Evolutionary conservation across 2,329 filamentous ascomycete genomes (phyloP), one percentile per base, ranked within the genome.

Genomic region (Chaetomiaceae sp.): DNA sequence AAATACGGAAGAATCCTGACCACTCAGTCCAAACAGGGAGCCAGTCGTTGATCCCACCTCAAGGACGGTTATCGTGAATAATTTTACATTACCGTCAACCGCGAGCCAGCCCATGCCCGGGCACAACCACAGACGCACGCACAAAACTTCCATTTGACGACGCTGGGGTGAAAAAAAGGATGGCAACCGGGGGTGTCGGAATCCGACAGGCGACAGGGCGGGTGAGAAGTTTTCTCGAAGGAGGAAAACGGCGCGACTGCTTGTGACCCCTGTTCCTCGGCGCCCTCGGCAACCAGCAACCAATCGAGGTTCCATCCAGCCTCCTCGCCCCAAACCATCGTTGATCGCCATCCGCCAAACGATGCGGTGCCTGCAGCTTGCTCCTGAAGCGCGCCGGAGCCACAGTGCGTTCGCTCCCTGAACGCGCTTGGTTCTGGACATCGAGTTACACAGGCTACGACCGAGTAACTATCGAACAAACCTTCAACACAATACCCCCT

Each of bases 141-240:
- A 50, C 45, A 55, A 45, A 55, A 42, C 33, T 30, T 12, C 5
- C 5, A 27, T 46, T 49, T 48, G 45, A 46, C 40, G 25, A 45
- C 37, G 33, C n/a, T 41, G 21, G 38, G 14, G 27, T 37, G 37
- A 33, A 20, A 51, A 51, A 54, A 27, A 6, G 25, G n/a, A 27
- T 51, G 44, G 54, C 50, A 47, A 34, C 23, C 31, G 19, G 42
- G 30, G 42, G 30, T 48, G 31, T 34, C 41, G 49, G 44, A 44
- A 42, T 39, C 25, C 16, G 47, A 47, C 35, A 39, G 44, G 48
- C 30, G 31, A n/a, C n/a, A n/a, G n/a, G n/a, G n/a, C n/a, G n/a
- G n/a, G 34, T 31, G 45, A 14, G 38, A 42, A 43, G 13, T 43
- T 44, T 51, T 53, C 48, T 55, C 44, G 47, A 55, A 53, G 44